phyloP scores from a whole-genome alignment of 768 basidiomycete species.

The Tulasnella sp. region DNA sequence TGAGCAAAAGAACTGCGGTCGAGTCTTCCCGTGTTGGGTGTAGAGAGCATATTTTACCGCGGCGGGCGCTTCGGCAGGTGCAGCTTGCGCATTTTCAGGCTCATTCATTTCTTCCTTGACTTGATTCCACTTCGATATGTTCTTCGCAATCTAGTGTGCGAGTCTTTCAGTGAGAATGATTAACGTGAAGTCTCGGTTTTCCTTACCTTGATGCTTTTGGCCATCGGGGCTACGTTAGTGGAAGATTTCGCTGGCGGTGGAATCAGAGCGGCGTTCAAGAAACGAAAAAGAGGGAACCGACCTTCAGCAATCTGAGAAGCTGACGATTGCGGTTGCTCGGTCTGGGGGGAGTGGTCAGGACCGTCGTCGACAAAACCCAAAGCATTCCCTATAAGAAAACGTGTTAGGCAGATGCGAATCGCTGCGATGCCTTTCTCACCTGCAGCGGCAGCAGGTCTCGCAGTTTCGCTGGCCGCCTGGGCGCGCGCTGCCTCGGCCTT shows the following conservation, averaged over 20 bases:
- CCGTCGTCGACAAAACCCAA: background rate
- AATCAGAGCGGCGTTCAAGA: background rate
- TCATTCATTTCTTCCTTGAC: conserved; percentile 78
- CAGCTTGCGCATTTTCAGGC: conserved; percentile 22
- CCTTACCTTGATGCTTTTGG: conserved; percentile 73
- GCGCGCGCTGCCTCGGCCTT: background rate
- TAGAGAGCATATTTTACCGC: conserved; percentile 1
- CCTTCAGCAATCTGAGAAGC: background rate
- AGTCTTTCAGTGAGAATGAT: conserved; percentile 7
- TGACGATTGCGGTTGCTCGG: background rate
- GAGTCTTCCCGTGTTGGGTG: background rate
- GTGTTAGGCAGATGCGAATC: background rate
- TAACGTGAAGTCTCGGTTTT: background rate
- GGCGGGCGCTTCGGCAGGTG: conserved; percentile 20
- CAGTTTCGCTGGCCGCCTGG: background rate
- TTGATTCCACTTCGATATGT: conserved; percentile 96
- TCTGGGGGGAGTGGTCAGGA: background rate
- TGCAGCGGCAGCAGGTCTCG: background rate
- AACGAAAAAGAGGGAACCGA: background rate
- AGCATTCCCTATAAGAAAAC: background rate
- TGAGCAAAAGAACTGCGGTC: background rate
- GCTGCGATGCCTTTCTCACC: background rate
- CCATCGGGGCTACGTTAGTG: conserved; percentile 54
- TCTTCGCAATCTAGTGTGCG: conserved; percentile 56
- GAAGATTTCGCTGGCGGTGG: background rate